Base-by-base conservation (phyloP, 2,329 filamentous ascomycete species). In the Pleurostoma richardsiae region DNA sequence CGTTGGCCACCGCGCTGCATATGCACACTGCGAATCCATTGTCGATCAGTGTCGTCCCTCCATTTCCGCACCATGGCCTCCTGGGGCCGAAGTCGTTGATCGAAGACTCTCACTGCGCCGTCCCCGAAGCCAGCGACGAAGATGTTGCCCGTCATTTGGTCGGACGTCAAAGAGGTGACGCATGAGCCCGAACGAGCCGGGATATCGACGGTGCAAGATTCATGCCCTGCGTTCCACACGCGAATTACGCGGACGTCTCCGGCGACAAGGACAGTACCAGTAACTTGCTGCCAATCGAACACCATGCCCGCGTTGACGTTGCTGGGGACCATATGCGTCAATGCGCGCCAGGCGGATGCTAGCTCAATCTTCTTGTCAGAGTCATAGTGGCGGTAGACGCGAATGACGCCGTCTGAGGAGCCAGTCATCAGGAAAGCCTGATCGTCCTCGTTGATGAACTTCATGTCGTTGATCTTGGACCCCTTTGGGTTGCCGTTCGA, bases 241-340 rank as follows among this genome's bases (percentile, higher is more conserved):
- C 91, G 82, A 56, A 99, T 96, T 31, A 96, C 88, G 48, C 94
- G 88, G 45, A 96, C 90, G 63, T 99, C 94, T 40, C 94, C 94
- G 8, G 94, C 94, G 30, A 97, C 94, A n/a, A 99, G 77, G 6
- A 95, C 85, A 50, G 90, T 88, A 6, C 94, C 94, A 56, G 90
- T 89, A n/a, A 95, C 91, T 69, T 99, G 94, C 64, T 97, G 92
- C 94, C 94, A 99, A 65, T 99, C 92, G 62, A 97, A 95, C 29
- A 97, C 92, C 68, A 99, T 86, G 27, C 94, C 94, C 1, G 91
- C 91, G 64, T 96, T 95, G 59, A 91, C 86, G 59, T 92, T 96
- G 64, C 89, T 95, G 4, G 91, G 90, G 5, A 97, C 87, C 62
- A 97, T 86, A 67, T 99, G 90, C 10, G 90, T 95, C 49, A 99